Evolutionary conservation across 2,329 filamentous ascomycete species (phyloP).

Genomic region (Fusarium annulatum): DNA sequence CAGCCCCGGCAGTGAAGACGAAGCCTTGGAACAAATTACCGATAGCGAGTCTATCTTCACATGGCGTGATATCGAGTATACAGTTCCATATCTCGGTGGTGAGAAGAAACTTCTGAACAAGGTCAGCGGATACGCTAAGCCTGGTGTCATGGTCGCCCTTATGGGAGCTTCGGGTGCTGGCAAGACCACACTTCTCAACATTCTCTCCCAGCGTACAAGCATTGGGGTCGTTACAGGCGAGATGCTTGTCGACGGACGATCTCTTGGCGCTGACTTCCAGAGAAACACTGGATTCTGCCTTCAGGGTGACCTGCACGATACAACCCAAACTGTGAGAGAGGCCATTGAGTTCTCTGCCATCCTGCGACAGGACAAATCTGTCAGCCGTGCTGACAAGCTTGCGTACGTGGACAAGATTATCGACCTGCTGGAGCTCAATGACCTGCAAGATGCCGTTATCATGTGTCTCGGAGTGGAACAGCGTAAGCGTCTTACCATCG

Average conservation of each 20-base stretch:
- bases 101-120: conserved; percentile 52
- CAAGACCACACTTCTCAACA: conserved; percentile 86
- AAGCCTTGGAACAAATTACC: conserved; percentile 41
- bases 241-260: conserved; percentile 79
- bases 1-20: conserved; percentile 7
- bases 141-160: conserved; percentile 81
- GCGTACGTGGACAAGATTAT: conserved; percentile 74
- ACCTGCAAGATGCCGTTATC: conserved; percentile 70
- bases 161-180: conserved; percentile 86
- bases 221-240: conserved; percentile 79
- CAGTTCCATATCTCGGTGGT: conserved; percentile 63
- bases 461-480: conserved; percentile 69
- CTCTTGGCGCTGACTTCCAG: conserved; percentile 77
- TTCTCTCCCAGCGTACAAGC: conserved; percentile 76
- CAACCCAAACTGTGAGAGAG: conserved; percentile 72
- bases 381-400: conserved; percentile 69
- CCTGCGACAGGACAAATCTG: conserved; percentile 67
- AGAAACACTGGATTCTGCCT: conserved; percentile 76
- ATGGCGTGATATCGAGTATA: conserved; percentile 77
- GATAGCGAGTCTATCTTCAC: conserved; percentile 66
- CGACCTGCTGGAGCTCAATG: conserved; percentile 71
- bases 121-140: conserved; percentile 82
- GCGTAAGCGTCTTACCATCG: conserved; percentile 64
- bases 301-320: conserved; percentile 73
- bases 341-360: conserved; percentile 73